Evolutionary conservation across 768 basidiomycete species (phyloP).

Genomic region (Wakefieldia striispora): DNA sequence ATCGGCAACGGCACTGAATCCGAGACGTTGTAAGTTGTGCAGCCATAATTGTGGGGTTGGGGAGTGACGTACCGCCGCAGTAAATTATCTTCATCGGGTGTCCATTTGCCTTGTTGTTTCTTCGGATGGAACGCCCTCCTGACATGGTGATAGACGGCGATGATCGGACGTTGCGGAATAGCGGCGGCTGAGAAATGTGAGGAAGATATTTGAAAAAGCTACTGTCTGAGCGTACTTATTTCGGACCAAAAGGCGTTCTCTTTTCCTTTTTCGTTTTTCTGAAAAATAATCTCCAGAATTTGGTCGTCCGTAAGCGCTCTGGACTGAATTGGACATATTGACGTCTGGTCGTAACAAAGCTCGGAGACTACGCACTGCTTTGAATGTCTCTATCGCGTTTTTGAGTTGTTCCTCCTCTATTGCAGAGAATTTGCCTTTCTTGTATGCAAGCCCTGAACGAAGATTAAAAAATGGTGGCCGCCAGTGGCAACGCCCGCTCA

Average conservation of each 20-base stretch:
- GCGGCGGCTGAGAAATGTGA: constrained; percentile 50
- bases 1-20: constrained; percentile 59
- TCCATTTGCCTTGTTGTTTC: constrained; percentile 71
- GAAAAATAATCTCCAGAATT: constrained; percentile 63
- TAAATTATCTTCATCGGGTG: constrained; percentile 57
- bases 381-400: constrained; percentile 63
- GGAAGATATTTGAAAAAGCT: neutral
- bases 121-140: constrained; percentile 68
- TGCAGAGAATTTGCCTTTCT: constrained; percentile 84
- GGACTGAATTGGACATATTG: constrained; percentile 33
- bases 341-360: neutral
- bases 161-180: constrained; percentile 73
- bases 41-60: neutral
- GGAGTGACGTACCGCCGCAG: constrained; percentile 53
- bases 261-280: constrained; percentile 56
- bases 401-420: constrained; percentile 69
- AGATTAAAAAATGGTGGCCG: constrained; percentile 1
- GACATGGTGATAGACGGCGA: constrained; percentile 82
- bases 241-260: constrained; percentile 77
- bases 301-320: constrained; percentile 55
- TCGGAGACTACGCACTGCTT: constrained; percentile 42
- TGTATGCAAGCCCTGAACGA: constrained; percentile 71
- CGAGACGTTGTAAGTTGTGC: constrained; percentile 2
- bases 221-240: constrained; percentile 53
- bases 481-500: constrained; percentile 23